phyloP scores from a whole-genome alignment of 1,139 yeast species.

The Yamadazyma conglobata region DNA sequence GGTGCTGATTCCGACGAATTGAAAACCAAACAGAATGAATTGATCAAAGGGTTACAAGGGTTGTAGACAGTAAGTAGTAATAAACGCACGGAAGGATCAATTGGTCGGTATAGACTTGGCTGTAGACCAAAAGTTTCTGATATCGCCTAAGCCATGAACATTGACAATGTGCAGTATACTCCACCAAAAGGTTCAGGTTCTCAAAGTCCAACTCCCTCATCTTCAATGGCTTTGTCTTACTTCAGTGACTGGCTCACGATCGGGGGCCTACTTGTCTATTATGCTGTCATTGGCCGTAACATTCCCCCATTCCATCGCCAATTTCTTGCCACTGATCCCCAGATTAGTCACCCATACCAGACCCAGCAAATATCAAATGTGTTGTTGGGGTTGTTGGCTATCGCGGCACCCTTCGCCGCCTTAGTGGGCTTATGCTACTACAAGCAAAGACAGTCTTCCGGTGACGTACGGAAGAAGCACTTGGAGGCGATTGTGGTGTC shows the following conservation, averaged over 20 bases:
- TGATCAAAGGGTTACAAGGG: constrained; percentile 52
- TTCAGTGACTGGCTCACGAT: constrained; percentile 5
- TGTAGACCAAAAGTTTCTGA: too few species aligned
- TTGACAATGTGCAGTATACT: too few species aligned
- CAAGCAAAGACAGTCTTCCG: not conserved
- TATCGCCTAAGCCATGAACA: too few species aligned
- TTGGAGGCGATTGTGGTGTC: constrained; percentile 52
- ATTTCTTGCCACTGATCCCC: constrained; percentile 26
- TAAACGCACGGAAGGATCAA: too few species aligned
- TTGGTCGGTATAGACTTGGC: too few species aligned
- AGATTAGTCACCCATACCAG: constrained; percentile 44
- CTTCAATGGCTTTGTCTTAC: too few species aligned
- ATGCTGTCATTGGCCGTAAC: constrained; percentile 6
- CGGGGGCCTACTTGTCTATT: constrained; percentile 2
- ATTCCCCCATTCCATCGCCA: constrained; percentile 30
- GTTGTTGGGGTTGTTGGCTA: constrained; percentile 21
- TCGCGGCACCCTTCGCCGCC: constrained; percentile 20
- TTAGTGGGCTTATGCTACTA: constrained; percentile 11
- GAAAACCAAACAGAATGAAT: constrained; percentile 46
- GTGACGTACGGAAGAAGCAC: constrained; percentile 1
- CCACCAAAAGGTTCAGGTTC: too few species aligned
- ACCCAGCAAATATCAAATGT: constrained; percentile 32
- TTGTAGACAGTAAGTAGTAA: too few species aligned
- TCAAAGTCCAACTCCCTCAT: too few species aligned
- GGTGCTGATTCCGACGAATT: constrained; percentile 27